phyloP scores from a whole-genome alignment of 1,139 yeast species.

The Debaryomycetaceae sp. region DNA sequence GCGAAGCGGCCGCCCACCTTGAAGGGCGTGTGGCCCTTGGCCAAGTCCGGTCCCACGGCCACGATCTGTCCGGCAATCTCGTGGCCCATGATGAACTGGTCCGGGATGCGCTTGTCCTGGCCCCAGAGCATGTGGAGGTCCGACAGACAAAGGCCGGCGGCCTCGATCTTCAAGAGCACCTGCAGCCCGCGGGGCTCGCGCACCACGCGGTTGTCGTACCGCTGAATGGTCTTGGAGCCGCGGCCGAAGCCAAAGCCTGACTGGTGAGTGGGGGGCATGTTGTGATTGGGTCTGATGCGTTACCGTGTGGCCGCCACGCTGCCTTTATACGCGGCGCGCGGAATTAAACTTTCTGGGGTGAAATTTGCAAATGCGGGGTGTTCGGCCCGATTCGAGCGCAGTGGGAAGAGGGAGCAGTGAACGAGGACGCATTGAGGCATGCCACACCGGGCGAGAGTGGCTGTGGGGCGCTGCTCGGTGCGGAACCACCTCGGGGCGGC shows the following conservation, averaged over 20 bases:
- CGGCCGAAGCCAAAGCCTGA: constrained; percentile 23
- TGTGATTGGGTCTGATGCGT: no score
- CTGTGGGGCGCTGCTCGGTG: no score
- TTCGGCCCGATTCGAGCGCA: no score
- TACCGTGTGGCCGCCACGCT: no score
- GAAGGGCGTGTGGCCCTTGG: constrained; percentile 22
- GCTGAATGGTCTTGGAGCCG: constrained; percentile 18
- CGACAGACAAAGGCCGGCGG: constrained; percentile 51
- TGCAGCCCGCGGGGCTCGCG: constrained; percentile 32
- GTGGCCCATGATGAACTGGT: constrained; percentile 50
- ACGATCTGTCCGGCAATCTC: constrained; percentile 51
- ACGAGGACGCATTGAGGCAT: no score
- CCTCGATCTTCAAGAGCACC: constrained; percentile 44
- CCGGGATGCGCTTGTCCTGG: constrained; percentile 16
- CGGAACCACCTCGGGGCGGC: no score
- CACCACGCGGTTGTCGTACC: constrained; percentile 30
- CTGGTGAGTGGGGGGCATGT: constrained; percentile 18
- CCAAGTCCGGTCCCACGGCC: constrained; percentile 33
- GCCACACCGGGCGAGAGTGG: no score
- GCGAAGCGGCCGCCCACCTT: constrained; percentile 34
- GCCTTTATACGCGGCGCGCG: no score
- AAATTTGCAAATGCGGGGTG: no score
- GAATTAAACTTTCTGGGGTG: no score
- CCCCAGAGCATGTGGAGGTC: constrained; percentile 44
- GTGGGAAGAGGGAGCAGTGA: no score